Percentiles rank a stretch among this genome's conserved stretches.
Conservation (phyloP, 495 filamentous ascomycete genomes). For the Amniculicola lignicola region DNA sequence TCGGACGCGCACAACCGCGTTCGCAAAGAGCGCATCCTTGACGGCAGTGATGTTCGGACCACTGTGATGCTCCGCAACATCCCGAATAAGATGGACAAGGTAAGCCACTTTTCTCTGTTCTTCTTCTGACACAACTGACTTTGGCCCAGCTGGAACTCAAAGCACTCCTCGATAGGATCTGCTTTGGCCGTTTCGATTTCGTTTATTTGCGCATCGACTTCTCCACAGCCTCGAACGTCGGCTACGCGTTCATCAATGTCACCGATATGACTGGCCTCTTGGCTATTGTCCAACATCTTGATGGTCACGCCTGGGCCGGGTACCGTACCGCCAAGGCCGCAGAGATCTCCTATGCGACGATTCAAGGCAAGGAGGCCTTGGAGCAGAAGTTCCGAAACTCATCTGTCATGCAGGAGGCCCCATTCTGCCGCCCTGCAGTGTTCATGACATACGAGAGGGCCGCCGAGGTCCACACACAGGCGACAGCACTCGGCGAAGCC, state of each 20-base stretch:
- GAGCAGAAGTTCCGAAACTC: conserved; percentile 96
- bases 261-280: conserved; percentile 59
- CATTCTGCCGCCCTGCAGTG: conserved; percentile 64
- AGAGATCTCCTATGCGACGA: conserved; percentile 90
- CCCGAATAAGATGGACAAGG: conserved; percentile 82
- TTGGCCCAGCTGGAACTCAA: conserved; percentile 60
- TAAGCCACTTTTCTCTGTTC: conserved; percentile 33
- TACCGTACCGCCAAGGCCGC: conserved; percentile 64
- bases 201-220: conserved; percentile 84
- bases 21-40: conserved; percentile 5
- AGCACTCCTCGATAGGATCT: conserved; percentile 71
- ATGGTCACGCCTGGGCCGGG: conserved; percentile 59
- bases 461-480: neutral
- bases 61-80: conserved; percentile 92
- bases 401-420: conserved; percentile 83
- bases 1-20: conserved; percentile 24
- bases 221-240: conserved; percentile 61
- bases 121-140: neutral
- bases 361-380: conserved; percentile 86
- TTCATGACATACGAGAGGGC: conserved; percentile 12
- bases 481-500: neutral
- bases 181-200: conserved; percentile 83
- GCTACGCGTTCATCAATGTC: conserved; percentile 98
- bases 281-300: conserved; percentile 18
- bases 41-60: conserved; percentile 31